Base-by-base conservation (phyloP, 2,329 filamentous ascomycete species). In the Aspergillus intermedius region DNA sequence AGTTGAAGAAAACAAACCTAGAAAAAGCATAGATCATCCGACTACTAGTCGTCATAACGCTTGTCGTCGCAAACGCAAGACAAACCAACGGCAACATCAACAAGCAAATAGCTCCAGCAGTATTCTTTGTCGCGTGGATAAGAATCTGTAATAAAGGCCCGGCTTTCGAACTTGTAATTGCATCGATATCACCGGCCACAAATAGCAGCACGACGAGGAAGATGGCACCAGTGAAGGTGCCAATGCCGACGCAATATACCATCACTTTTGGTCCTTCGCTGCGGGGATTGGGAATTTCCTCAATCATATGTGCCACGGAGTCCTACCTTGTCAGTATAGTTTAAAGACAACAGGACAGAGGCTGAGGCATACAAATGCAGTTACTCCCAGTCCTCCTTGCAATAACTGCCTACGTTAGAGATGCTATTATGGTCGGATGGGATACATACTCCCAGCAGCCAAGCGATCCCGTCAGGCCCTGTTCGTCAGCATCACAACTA, bases 161-260 rank as follows among this genome's bases (percentile, higher is more conserved):
- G 1, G 78, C 75, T 0, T 74, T 55, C 0, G 79, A 80, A 0
- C 61, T 61, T 49, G 83, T 83, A 42, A 84, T 78, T 0, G 68
- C 62, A 19, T 79, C 66, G 42, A 82, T 73, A 51, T 84, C 75
- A 2, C 77, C 77, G 23, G 82, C 73, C 44, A 84, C 81, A 46
- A 87, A 86, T 1, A 87, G 75, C 1, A 87, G 69, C 32, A 81
- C 77, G 41, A 78, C 73, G 19, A 86, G 68, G 61, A 85, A 86
- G 45, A 84, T 67, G 47, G 79, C 79, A 1, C 83, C 83, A 0
- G 82, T 84, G 2, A 77, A 68, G 19, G 80, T 79, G 9, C 82
- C 82, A 43, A 86, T 86, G 5, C 68, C 69, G 28, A 85, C 80
- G 52, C 81, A 84, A 48, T 76, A 77, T 10, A 86, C 74, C 82